These are phyloP conservation scores for Geranium brycei DNA, from an alignment of 345 rosid genomes.

Conservation along the genomic window DNA sequence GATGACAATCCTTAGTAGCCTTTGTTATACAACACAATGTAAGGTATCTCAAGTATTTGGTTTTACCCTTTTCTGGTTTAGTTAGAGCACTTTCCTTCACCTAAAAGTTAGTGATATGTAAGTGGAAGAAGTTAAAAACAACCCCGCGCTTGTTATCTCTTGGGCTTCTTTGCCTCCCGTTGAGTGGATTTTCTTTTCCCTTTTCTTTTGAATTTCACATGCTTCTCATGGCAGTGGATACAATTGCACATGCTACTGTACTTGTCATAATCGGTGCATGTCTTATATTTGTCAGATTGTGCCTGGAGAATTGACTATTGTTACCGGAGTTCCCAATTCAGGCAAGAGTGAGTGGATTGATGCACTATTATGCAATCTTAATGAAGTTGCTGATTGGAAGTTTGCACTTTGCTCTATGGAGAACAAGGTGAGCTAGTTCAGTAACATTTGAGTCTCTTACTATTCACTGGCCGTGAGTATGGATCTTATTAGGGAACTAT, in stretches of 20 bases:
- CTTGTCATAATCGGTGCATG: background rate
- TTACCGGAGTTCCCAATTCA: constrained; percentile 91
- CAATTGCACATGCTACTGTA: background rate
- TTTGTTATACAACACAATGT: too few species aligned
- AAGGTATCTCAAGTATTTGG: too few species aligned
- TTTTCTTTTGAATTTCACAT: too few species aligned
- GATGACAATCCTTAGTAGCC: constrained; percentile 6
- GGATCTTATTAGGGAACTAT: too few species aligned
- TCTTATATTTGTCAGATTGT: constrained; percentile 47
- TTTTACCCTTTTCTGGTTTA: too few species aligned
- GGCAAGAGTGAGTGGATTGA: constrained; percentile 99
- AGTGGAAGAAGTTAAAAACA: too few species aligned
- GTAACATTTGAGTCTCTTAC: constrained; percentile 1
- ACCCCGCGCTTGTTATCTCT: too few species aligned
- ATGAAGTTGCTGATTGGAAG: constrained; percentile 63
- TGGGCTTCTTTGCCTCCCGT: too few species aligned
- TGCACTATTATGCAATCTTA: constrained; percentile 77
- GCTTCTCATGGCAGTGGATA: too few species aligned
- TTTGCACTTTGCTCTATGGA: constrained; percentile 98
- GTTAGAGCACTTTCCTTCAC: too few species aligned
- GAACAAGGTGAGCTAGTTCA: constrained; percentile 46
- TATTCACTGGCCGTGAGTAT: background rate
- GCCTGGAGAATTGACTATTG: constrained; percentile 90
- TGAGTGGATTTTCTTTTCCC: too few species aligned
- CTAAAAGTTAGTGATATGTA: too few species aligned